A percentile compares a stretch with the other conserved stretches of the same genome.
These are phyloP conservation scores for Orbilia blumenaviensis DNA, from an alignment of 2,329 filamentous ascomycete genomes.

Conservation along the genomic window DNA sequence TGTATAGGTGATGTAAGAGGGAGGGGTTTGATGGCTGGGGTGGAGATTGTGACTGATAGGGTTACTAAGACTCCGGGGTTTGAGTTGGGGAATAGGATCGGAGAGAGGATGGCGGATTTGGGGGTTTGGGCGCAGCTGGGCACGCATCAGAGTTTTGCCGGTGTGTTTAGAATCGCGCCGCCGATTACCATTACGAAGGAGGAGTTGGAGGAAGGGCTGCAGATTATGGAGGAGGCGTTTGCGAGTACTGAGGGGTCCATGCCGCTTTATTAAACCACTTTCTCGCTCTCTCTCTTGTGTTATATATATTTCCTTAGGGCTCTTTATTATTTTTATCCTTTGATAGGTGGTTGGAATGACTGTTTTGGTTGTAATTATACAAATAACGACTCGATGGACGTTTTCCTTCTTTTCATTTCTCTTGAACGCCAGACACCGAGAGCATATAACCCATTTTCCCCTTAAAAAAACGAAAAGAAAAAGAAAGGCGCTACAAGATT, in stretches of 20 bases:
- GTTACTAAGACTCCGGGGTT: constrained; percentile 64
- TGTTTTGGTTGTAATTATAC: neutral
- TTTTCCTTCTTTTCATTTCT: no score
- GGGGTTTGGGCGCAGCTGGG: constrained; percentile 70
- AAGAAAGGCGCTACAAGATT: no score
- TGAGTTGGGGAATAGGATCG: constrained; percentile 65
- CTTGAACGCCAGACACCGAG: neutral
- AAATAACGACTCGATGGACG: neutral
- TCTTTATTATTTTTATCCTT: neutral
- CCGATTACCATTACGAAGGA: constrained; percentile 68
- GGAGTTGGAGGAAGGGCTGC: constrained; percentile 66
- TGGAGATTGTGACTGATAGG: constrained; percentile 68
- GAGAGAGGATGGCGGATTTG: constrained; percentile 64
- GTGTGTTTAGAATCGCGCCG: constrained; percentile 70
- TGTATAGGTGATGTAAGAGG: constrained; percentile 72
- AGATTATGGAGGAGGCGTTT: constrained; percentile 69
- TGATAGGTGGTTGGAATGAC: neutral
- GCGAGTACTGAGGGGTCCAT: constrained; percentile 59
- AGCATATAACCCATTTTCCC: neutral
- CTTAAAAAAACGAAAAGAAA: neutral
- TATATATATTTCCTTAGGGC: neutral
- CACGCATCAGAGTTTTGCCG: constrained; percentile 67
- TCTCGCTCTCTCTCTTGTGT: neutral
- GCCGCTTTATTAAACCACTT: constrained; percentile 56
- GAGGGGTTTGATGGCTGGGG: constrained; percentile 68